Base-by-base conservation (phyloP, 805 yeast genomes). In the Tetrapisispora nanseiensis region DNA sequence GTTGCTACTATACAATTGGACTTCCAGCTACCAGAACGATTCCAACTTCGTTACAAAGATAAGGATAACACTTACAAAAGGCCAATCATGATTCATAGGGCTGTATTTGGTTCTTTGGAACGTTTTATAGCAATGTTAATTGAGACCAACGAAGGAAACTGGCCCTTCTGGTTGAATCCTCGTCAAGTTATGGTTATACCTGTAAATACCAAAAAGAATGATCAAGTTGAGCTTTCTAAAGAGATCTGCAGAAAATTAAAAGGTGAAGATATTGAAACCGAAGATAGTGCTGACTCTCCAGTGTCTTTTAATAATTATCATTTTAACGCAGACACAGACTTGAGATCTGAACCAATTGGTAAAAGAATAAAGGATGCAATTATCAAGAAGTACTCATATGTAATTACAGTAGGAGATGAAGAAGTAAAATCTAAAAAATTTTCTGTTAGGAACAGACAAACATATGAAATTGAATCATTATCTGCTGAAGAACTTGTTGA, bases 101-200 rank as follows among this genome's bases (percentile, higher is more conserved):
- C 98, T 0, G 86, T 90, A 2, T 86, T 86, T 59, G 98, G 98
- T 0, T 87, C 97, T 0, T 70, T 92, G 8, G 98, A 92, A 61
- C 71, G 98, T 54, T 92, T 92, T 57, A 66, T 92, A 65, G 96
- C 97, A 1, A 74, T 92, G 45, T 67, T 92, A 46, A 78, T 92
- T 40, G 97, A 92, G 59, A 94, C 89, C 50, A 86, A 79, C 59
- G 75, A 76, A 43, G 98, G 97, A 0, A 80, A 81, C 51, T 92
- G 97, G 97, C 98, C 98, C 9, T 87, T 92, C 59, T 92, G 98
- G 98, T 57, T 92, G 34, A 86, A 82, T 49, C 97, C 97, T 6
- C 72, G 94, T 47, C 98, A 92, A 59, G 92, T 90, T 0, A 70
- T 83, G 31, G 70, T 92, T 2, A 70, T 92, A 6, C 97, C 98